Conservation (phyloP, 257 asterid species). For the Solanum bulbocastanum region DNA sequence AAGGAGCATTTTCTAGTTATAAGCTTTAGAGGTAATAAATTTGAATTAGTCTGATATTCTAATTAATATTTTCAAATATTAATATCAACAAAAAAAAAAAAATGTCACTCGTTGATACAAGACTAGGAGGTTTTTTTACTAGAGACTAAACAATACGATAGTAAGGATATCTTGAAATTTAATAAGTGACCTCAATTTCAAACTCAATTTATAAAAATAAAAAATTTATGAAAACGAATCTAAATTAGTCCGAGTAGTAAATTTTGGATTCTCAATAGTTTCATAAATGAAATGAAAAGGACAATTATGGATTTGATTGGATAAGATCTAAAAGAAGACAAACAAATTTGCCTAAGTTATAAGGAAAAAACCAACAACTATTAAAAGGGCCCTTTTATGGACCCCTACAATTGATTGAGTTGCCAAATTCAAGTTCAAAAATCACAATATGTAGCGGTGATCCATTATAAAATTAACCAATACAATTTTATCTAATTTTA, state of each 20-base stretch:
- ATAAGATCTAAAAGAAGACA: constrained; percentile 2
- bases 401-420: neutral
- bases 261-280: neutral
- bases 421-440: constrained; percentile 6
- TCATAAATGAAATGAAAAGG: neutral
- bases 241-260: neutral
- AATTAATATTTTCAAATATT: neutral
- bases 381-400: neutral
- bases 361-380: neutral
- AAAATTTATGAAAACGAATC: neutral
- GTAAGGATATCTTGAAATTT: neutral
- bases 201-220: neutral
- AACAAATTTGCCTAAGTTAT: neutral
- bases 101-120: too few species aligned
- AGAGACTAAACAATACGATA: neutral
- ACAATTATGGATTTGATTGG: neutral
- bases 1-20: neutral
- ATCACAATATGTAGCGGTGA: neutral
- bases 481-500: neutral
- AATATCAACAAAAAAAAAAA: neutral
- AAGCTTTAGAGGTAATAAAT: accelerated
- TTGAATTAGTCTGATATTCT: accelerated
- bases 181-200: accelerated
- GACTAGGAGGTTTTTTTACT: neutral
- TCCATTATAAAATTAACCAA: neutral